A percentile compares a stretch with the other conserved stretches of the same genome.
Evolutionary conservation across 306 rosid species (phyloP).

Genomic region (Sicyos baderoa): DNA sequence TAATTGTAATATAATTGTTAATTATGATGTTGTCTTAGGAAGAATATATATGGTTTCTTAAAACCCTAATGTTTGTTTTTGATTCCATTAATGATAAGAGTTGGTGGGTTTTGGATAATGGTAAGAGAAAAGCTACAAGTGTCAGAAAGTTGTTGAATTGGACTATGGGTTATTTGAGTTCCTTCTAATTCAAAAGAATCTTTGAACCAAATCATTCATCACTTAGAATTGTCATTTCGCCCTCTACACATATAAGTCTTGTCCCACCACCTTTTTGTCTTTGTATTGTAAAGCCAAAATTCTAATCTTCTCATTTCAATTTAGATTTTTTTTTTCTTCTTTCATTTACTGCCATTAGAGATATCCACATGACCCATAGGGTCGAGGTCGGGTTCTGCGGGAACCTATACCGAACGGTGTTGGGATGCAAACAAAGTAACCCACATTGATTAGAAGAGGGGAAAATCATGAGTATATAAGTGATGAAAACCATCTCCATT

Average conservation of each 20-base stretch:
- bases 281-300: neutral
- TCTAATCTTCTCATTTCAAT: neutral
- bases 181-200: conserved; percentile 1
- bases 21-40: neutral
- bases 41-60: neutral
- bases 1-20: neutral
- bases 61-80: too few relatives aligned
- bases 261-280: neutral
- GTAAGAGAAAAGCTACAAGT: neutral
- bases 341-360: too few relatives aligned
- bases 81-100: neutral
- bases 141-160: neutral
- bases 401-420: too few relatives aligned
- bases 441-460: too few relatives aligned
- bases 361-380: too few relatives aligned
- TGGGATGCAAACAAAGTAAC: too few relatives aligned
- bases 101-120: neutral
- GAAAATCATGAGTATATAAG: too few relatives aligned
- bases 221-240: neutral
- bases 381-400: too few relatives aligned
- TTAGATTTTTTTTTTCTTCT: too few relatives aligned
- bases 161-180: neutral
- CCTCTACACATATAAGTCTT: neutral
- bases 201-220: neutral
- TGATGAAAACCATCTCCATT: too few relatives aligned